A percentile compares a stretch with the other conserved stretches of the same genome.
Evolutionary conservation across 2,329 filamentous ascomycete species (phyloP).

Genomic region (Rosellinia necatrix): DNA sequence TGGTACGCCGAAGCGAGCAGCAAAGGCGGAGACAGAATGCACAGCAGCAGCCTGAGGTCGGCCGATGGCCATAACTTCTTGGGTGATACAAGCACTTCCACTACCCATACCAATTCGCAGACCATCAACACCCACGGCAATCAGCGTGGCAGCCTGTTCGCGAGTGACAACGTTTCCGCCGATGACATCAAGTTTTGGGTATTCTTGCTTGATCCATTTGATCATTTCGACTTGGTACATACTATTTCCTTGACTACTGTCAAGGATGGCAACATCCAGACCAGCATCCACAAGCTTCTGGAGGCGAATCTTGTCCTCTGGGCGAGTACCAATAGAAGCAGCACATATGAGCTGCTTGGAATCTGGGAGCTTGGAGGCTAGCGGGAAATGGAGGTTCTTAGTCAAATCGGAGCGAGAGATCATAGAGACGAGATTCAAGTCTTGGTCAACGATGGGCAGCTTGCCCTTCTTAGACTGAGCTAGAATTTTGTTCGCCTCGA

Average conservation of each 20-base stretch:
- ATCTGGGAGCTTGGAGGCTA: conserved; percentile 92
- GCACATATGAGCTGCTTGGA: conserved; percentile 98
- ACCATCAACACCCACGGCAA: conserved; percentile 92
- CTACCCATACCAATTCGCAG: conserved; percentile 99
- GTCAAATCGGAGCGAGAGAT: conserved; percentile 94
- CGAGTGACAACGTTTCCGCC: conserved; percentile 98
- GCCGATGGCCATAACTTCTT: conserved; percentile 99
- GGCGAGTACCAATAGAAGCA: conserved; percentile 92
- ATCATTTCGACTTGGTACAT: conserved; percentile 99
- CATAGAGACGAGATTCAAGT: conserved; percentile 86
- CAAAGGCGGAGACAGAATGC: conserved; percentile 86
- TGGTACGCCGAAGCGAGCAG: conserved; percentile 90
- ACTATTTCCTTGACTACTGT: conserved; percentile 97
- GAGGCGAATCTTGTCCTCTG: conserved; percentile 87
- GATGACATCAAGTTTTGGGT: conserved; percentile 88
- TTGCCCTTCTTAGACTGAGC: conserved; percentile 98
- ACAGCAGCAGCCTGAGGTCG: conserved; percentile 94
- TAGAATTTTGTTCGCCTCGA: conserved; percentile 90
- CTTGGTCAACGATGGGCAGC: conserved; percentile 85
- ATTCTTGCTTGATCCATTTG: conserved; percentile 89
- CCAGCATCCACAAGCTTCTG: conserved; percentile 90
- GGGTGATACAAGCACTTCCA: conserved; percentile 96
- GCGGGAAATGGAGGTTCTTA: conserved; percentile 97
- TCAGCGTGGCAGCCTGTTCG: conserved; percentile 90
- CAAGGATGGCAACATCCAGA: conserved; percentile 91